Percentiles rank a stretch among this genome's conserved stretches.
Evolutionary conservation across 257 asterid genomes (phyloP).

Genomic region (Solanum raphanifolium): DNA sequence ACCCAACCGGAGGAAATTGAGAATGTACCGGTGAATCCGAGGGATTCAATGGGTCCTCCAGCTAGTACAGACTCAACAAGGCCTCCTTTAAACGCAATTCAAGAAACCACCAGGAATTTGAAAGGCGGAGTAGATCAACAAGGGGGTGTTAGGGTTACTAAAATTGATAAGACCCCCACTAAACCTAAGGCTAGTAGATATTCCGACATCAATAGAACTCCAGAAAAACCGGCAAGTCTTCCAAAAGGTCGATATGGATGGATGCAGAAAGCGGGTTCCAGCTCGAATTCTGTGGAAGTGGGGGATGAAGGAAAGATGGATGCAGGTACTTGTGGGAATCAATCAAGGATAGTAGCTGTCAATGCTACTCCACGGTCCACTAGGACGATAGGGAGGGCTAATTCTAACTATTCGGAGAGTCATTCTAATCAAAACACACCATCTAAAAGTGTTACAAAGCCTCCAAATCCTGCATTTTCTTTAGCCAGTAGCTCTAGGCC

Average conservation of each 20-base stretch:
- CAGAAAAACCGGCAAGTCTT: conserved; percentile 46
- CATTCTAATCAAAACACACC: conserved; percentile 80
- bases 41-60: conserved; percentile 41
- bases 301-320: conserved; percentile 51
- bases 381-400: conserved; percentile 43
- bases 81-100: conserved; percentile 74
- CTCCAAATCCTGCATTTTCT: conserved; percentile 47
- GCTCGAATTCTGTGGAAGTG: conserved; percentile 27
- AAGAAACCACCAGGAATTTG: conserved; percentile 39
- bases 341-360: conserved; percentile 11
- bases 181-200: conserved; percentile 38
- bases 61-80: conserved; percentile 48
- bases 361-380: conserved; percentile 54
- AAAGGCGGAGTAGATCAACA: conserved; percentile 41
- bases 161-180: conserved; percentile 53
- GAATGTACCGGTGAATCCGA: conserved; percentile 67
- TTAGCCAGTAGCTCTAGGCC: conserved; percentile 61
- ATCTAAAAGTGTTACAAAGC: conserved; percentile 75
- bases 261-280: conserved; percentile 53
- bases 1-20: conserved; percentile 59
- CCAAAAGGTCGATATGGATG: conserved; percentile 43
- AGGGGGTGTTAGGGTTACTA: conserved; percentile 25
- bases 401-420: conserved; percentile 57
- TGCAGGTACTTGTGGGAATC: not conserved
- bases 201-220: conserved; percentile 51